Evolutionary conservation across 768 basidiomycete genomes (phyloP), one percentile per base, ranked within the genome.

Genomic region (Leccinum subgranulosum): DNA sequence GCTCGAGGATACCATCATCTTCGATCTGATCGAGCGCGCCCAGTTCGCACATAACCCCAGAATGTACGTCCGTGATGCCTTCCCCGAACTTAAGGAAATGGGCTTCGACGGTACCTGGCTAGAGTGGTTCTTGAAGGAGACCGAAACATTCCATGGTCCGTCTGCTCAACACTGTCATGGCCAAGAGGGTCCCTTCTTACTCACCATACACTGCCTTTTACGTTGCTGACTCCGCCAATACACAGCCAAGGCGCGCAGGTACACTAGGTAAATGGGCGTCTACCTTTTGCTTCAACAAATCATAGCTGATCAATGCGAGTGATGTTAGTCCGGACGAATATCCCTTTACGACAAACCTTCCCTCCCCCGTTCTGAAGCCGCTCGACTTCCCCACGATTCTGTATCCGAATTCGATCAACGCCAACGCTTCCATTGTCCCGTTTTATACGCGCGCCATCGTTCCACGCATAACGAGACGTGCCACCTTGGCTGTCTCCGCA

Each of bases 1-100:
- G 27, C 84, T 99, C 23, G 97, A 99, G 70, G 97, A 99, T 66
- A 99, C 96, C 21, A 98, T 99, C 77, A 98, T 98, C 73, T 99
- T 99, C 73, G 87, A 84, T 51, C 82, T 98, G 56, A 99, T 99
- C 66, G 97, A 99, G 72, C 84, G 97, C 17, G 96, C 95, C 0
- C 96, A 98, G 70, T 99, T 98, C 68, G 93, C 93, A 0, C 88
- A 92, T 69, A 98, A 98, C 69, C 86, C 90, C 21, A 83, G 81
- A 59, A 95, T 97, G 57, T 99, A 99, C 75, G 78, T 86, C 53
- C 81, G 80, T 15, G 90, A 86, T 23, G 86, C 82, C 2, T 92
- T 98, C 75, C 73, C 84, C 34, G 91, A 95, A 73, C 80, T 97
- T 43, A 79, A 78, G 41, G 81, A 85, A 41, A 72, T 85, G 31